phyloP scores from a whole-genome alignment of 2,329 filamentous ascomycete species.

The Ramichloridium luteum region DNA sequence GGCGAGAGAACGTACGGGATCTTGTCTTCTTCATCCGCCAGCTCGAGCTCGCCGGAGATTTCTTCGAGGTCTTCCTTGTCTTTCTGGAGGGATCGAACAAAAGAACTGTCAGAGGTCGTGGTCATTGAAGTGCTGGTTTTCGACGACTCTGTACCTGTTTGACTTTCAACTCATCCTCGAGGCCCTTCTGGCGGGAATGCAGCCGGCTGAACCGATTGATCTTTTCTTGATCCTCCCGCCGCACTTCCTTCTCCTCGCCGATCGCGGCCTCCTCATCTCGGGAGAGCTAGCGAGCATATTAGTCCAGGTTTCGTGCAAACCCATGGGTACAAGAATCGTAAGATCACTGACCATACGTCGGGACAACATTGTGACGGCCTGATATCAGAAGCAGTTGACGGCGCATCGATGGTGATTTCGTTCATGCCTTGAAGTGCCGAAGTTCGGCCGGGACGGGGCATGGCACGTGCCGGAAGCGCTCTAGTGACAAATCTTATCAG shows the following conservation, averaged over 20 bases:
- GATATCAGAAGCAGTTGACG: too few species aligned
- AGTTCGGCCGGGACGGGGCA: too few species aligned
- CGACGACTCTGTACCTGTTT: constrained; percentile 75
- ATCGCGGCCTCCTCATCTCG: constrained; percentile 77
- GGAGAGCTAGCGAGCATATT: constrained; percentile 53
- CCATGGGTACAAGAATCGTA: neutral
- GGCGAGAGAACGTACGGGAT: constrained; percentile 65
- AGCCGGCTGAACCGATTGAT: constrained; percentile 96
- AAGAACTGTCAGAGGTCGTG: constrained; percentile 3
- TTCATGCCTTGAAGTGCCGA: too few species aligned
- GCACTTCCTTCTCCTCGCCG: constrained; percentile 79
- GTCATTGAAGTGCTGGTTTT: too few species aligned
- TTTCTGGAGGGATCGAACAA: constrained; percentile 54
- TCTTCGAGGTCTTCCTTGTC: constrained; percentile 98
- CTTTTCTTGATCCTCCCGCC: constrained; percentile 94
- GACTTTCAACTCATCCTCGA: constrained; percentile 68
- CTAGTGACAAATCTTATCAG: too few species aligned
- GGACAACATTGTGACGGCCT: constrained; percentile 28
- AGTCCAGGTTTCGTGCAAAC: neutral
- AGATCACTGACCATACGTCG: constrained; percentile 35
- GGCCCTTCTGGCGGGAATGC: constrained; percentile 67
- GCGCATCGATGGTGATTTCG: too few species aligned
- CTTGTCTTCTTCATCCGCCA: constrained; percentile 87
- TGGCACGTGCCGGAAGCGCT: too few species aligned
- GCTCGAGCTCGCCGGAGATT: constrained; percentile 77